Percentiles rank a stretch among this genome's conserved stretches.
Conservation (phyloP, 2,329 filamentous ascomycete genomes). For the Alternaria consortialis region DNA sequence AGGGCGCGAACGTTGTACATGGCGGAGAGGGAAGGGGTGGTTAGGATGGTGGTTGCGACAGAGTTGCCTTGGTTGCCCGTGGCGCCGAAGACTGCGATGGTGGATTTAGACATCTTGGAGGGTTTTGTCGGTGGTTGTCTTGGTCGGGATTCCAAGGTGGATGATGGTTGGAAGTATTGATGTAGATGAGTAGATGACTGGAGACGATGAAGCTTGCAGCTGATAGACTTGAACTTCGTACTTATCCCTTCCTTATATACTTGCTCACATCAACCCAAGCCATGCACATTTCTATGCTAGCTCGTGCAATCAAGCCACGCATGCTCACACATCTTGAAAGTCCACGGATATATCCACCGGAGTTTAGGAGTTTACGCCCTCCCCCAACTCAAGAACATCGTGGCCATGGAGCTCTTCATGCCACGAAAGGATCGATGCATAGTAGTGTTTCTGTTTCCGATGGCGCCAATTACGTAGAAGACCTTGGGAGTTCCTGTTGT, state of each 20-base stretch:
- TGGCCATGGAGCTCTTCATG: not conserved
- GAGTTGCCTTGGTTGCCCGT: slow-evolving; percentile 65
- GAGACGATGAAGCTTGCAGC: not conserved
- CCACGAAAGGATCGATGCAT: not conserved
- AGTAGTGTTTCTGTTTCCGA: not conserved
- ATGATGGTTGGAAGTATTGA: not conserved
- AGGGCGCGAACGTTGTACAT: slow-evolving; percentile 63
- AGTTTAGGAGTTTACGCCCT: not conserved
- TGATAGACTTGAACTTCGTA: not conserved
- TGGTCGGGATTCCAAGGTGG: not conserved
- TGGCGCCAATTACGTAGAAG: not conserved
- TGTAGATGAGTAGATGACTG: not conserved
- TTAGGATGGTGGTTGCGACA: slow-evolving; percentile 58
- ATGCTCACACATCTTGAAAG: not conserved
- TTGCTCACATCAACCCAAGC: not conserved
- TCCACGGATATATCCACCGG: not conserved
- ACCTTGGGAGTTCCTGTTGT: not conserved
- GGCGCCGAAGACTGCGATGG: slow-evolving; percentile 44
- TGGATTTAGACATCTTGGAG: not conserved
- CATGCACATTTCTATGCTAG: not conserved
- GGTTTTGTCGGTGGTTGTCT: not conserved
- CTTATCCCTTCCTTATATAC: not conserved
- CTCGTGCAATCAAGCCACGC: not conserved
- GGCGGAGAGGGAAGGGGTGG: slow-evolving; percentile 50
- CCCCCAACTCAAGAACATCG: not conserved